Percentiles rank a stretch among this genome's conserved stretches.
These are phyloP conservation scores for Aspergillus cristatus DNA, from an alignment of 495 filamentous ascomycete genomes.

Conservation along the genomic window DNA sequence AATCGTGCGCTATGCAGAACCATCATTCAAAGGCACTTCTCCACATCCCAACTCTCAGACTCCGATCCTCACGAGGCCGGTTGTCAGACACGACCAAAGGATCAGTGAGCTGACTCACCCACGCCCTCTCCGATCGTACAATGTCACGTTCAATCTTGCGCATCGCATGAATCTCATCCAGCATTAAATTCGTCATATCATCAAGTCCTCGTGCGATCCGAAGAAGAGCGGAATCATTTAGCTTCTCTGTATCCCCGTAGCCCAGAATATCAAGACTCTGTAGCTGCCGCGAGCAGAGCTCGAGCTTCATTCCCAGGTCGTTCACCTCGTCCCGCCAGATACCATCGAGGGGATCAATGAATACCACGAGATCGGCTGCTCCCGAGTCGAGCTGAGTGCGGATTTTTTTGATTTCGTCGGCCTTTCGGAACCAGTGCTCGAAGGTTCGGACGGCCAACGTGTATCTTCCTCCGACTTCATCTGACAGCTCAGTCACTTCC, in stretches of 20 bases:
- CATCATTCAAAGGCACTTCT: slow-evolving; percentile 2
- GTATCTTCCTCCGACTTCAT: slow-evolving; percentile 23
- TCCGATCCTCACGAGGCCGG: slow-evolving; percentile 5
- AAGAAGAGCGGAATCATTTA: slow-evolving; percentile 26
- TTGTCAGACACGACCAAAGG: slow-evolving; percentile 11
- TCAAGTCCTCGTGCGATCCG: slow-evolving; percentile 20
- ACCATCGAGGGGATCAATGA: slow-evolving; percentile 34
- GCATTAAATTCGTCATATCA: slow-evolving; percentile 29
- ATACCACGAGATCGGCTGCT: slow-evolving; percentile 7
- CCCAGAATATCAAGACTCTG: slow-evolving; percentile 29
- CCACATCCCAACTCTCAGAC: slow-evolving; percentile 14
- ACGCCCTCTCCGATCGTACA: slow-evolving; percentile 26
- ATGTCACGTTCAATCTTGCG: slow-evolving; percentile 32
- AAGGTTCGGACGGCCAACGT: slow-evolving; percentile 24
- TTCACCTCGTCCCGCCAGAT: slow-evolving; percentile 35
- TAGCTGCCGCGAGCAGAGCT: slow-evolving; percentile 29
- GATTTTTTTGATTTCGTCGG: slow-evolving; percentile 21
- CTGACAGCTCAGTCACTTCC: slow-evolving; percentile 30
- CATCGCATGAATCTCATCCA: slow-evolving; percentile 35
- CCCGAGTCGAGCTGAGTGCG: slow-evolving; percentile 10
- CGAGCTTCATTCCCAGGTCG: slow-evolving; percentile 27
- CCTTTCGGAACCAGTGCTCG: slow-evolving; percentile 35
- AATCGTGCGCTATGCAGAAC: too few relatives aligned
- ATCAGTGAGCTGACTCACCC: slow-evolving; percentile 26
- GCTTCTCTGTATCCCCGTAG: slow-evolving; percentile 21